These are phyloP conservation scores for Phytophthora macrochlamydospora DNA, from an alignment of 352 stramenopile species.

Conservation along the genomic window DNA sequence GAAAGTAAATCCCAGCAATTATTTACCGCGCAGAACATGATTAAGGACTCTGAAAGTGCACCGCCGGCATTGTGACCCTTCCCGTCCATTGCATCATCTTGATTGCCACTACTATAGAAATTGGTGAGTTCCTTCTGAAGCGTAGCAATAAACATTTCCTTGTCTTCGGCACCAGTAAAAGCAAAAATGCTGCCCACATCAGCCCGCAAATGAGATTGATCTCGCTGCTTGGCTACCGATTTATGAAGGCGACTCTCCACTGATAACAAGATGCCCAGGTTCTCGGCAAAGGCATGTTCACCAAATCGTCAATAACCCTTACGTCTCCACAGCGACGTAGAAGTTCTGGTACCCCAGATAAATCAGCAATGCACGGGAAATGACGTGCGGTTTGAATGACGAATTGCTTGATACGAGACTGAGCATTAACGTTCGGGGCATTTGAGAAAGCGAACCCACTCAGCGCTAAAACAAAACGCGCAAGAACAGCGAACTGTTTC, in stretches of 20 bases:
- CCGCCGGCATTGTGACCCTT: constrained; percentile 1
- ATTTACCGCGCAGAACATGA: constrained; percentile 60
- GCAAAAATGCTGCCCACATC: constrained; percentile 58
- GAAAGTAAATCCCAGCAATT: constrained; percentile 60
- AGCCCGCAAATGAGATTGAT: constrained; percentile 50
- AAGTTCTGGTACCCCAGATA: constrained; percentile 24
- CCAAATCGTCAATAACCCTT: constrained; percentile 1
- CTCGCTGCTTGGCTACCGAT: constrained; percentile 43
- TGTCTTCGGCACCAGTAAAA: constrained; percentile 38
- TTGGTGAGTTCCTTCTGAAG: constrained; percentile 36
- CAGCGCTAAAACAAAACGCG: constrained; percentile 39
- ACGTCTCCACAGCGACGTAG: constrained; percentile 22
- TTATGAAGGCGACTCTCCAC: constrained; percentile 28
- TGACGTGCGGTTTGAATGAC: constrained; percentile 34
- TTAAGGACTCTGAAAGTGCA: constrained; percentile 42
- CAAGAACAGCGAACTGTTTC: constrained; percentile 38
- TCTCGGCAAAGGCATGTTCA: constrained; percentile 16
- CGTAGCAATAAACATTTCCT: constrained; percentile 37
- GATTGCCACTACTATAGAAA: constrained; percentile 1
- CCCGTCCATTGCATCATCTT: background rate
- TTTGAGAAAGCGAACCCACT: constrained; percentile 37
- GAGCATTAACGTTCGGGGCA: constrained; percentile 15
- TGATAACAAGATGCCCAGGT: constrained; percentile 16
- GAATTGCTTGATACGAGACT: constrained; percentile 37
- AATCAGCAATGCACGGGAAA: constrained; percentile 31